Conservation (phyloP, 2,329 filamentous ascomycete genomes). For the Claviceps citrina region DNA sequence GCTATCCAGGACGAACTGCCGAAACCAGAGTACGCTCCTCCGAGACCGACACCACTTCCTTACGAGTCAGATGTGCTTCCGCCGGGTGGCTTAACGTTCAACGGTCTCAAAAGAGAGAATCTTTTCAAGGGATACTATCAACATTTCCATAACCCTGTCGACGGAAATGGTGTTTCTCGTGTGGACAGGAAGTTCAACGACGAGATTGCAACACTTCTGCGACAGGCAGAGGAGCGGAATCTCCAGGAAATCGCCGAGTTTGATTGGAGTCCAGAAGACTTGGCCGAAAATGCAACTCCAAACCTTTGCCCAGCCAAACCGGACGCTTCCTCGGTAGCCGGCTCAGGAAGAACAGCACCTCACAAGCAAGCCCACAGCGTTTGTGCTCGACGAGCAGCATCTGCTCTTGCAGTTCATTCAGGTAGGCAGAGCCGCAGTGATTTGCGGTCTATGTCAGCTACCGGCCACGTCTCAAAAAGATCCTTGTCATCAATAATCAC, state of each 20-base stretch:
- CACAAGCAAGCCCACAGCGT: conserved; percentile 15
- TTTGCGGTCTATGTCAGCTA: not conserved
- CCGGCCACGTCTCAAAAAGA: conserved; percentile 9
- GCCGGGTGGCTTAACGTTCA: conserved; percentile 37
- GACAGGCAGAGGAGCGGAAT: conserved; percentile 51
- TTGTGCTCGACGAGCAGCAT: conserved; percentile 38
- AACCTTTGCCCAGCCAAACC: not conserved
- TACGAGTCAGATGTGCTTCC: conserved; percentile 58
- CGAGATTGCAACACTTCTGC: conserved; percentile 32
- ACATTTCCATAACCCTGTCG: conserved; percentile 46
- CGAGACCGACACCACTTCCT: conserved; percentile 47
- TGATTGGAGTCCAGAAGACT: conserved; percentile 43
- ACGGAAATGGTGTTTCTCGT: conserved; percentile 49
- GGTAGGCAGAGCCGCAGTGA: conserved; percentile 6
- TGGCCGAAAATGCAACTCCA: conserved; percentile 27
- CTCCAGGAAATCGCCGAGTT: conserved; percentile 49
- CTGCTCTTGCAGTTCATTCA: conserved; percentile 30
- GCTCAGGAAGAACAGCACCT: conserved; percentile 3
- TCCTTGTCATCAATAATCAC: conserved; percentile 18
- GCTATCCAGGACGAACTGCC: conserved; percentile 50
- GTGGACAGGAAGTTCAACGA: conserved; percentile 46
- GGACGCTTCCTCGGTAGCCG: not conserved
- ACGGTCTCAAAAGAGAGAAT: conserved; percentile 42
- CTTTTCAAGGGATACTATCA: conserved; percentile 46
- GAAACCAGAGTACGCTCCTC: conserved; percentile 83